Evolutionary conservation across 1,284 basidiomycete species (phyloP), one percentile per base, ranked within the genome.

Genomic region (Trichosporon sp.): DNA sequence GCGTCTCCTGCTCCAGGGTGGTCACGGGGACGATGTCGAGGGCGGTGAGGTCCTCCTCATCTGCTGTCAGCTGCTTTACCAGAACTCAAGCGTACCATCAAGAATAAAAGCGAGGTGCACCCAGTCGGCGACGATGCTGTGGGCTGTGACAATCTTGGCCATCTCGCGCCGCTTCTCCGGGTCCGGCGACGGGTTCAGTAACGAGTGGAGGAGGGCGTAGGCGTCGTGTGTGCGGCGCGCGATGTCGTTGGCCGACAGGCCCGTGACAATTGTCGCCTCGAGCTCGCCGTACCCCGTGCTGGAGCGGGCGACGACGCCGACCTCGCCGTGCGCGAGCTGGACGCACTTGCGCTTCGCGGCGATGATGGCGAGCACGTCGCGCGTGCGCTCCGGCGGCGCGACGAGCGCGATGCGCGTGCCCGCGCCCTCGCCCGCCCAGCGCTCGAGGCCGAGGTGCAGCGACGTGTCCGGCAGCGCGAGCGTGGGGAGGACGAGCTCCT

Each of bases 401-500:
- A 80, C 31, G 2, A 80, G 67, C 0, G 72, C 77, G 18, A 81
- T 65, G 2, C 72, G 68, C 51, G 68, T 69, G 1, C 72, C 72
- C 11, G 65, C 68, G 1, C 67, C 67, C 18, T 58, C 34, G 3
- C 67, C 64, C 18, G 66, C 38, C 74, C 73, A 78, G 13, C 72
- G 73, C 32, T 72, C 74, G 3, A 81, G 62, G 6, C 73, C 74
- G 29, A 80, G 71, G 58, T 81, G 78, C 23, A 81, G 72, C n/a
- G 74, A 76, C 31, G 76, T 75, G 29, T 63, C 72, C 0, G 80
- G 80, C n/a, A 81, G 68, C 38, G 71, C 68, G 2, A 81, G 69
- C 8, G 73, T 79, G 12, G 80, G 80, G 21, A 81, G 70, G 1
- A 81, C 78, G 21, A 81, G 70, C 32, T 79, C 78, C 11, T 74